Percentiles rank a stretch among this genome's conserved stretches.
These are phyloP conservation scores for Crucibulum parvulum DNA, from an alignment of 1,284 basidiomycete genomes.

Conservation along the genomic window DNA sequence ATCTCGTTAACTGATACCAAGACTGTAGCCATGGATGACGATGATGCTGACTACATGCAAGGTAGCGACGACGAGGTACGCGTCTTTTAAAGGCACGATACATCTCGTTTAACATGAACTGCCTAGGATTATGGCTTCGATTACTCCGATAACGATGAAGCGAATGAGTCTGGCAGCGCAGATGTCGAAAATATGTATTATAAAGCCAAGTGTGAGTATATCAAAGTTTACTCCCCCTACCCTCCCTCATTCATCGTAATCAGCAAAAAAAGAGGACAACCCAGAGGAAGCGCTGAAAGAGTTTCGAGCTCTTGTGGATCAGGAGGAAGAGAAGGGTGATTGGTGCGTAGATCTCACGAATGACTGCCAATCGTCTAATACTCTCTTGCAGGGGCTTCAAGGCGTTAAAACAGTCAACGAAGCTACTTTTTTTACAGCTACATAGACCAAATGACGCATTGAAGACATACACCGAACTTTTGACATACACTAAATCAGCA, in stretches of 20 bases:
- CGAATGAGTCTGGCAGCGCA: conserved; percentile 79
- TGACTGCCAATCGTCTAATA: not conserved
- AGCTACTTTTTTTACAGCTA: conserved; percentile 87
- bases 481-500: conserved; percentile 92
- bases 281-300: conserved; percentile 90
- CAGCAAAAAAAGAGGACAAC: conserved; percentile 92
- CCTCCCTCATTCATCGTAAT: not conserved
- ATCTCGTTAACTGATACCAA: not conserved
- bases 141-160: conserved; percentile 92
- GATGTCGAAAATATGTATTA: conserved; percentile 99
- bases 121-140: conserved; percentile 94
- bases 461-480: conserved; percentile 83
- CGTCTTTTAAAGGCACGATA: conserved; percentile 9
- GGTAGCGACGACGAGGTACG: conserved; percentile 82
- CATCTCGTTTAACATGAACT: conserved; percentile 14
- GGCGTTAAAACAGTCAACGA: conserved; percentile 97
- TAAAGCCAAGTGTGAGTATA: conserved; percentile 86
- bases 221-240: conserved; percentile 1
- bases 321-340: conserved; percentile 91
- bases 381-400: conserved; percentile 89
- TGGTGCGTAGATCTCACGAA: conserved; percentile 61
- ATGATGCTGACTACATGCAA: conserved; percentile 91
- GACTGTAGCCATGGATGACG: conserved; percentile 74
- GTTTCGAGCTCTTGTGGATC: conserved; percentile 87
- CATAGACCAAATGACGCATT: conserved; percentile 87